These are phyloP conservation scores for Arthrinium puccinioides DNA, from an alignment of 2,329 filamentous ascomycete genomes.

Conservation along the genomic window DNA sequence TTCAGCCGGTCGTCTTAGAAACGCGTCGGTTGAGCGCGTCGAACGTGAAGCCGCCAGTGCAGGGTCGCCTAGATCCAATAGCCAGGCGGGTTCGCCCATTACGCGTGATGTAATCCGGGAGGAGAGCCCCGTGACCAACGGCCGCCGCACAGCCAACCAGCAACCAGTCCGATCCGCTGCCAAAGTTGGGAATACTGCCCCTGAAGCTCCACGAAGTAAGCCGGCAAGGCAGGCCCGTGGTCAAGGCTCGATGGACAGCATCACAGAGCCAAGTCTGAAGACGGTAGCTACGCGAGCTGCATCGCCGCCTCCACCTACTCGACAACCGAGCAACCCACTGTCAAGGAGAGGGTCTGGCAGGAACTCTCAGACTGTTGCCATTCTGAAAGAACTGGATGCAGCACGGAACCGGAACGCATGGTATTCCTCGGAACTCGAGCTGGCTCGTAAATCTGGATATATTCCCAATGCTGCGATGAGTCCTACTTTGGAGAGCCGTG, in stretches of 20 bases:
- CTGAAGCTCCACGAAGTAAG: slow-evolving; percentile 32
- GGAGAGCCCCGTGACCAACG: slow-evolving; percentile 49
- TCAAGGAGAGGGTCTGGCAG: slow-evolving; percentile 51
- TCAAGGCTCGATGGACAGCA: slow-evolving; percentile 63
- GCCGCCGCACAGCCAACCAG: slow-evolving; percentile 58
- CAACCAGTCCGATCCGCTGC: slow-evolving; percentile 28
- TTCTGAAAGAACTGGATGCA: slow-evolving; percentile 81
- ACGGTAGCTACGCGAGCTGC: slow-evolving; percentile 35
- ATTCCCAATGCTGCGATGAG: slow-evolving; percentile 62
- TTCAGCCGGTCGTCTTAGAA: slow-evolving; percentile 35
- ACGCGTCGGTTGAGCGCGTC: slow-evolving; percentile 41
- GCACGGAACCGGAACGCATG: slow-evolving; percentile 85
- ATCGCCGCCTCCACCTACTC: slow-evolving; percentile 51
- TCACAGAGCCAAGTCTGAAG: slow-evolving; percentile 48
- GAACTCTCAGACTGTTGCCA: slow-evolving; percentile 61
- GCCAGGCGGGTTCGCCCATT: slow-evolving; percentile 34
- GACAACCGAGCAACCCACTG: slow-evolving; percentile 52
- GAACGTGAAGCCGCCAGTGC: slow-evolving; percentile 24
- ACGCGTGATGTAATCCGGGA: slow-evolving; percentile 33
- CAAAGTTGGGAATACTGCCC: slow-evolving; percentile 26
- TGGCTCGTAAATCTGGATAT: slow-evolving; percentile 88
- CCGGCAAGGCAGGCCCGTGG: slow-evolving; percentile 47
- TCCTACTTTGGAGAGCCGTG: slow-evolving; percentile 68
- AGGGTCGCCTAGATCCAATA: slow-evolving; percentile 28
- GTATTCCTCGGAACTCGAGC: slow-evolving; percentile 90